Evolutionary conservation across 2,329 filamentous ascomycete genomes (phyloP).

Genomic region (Annulohypoxylon truncatum): DNA sequence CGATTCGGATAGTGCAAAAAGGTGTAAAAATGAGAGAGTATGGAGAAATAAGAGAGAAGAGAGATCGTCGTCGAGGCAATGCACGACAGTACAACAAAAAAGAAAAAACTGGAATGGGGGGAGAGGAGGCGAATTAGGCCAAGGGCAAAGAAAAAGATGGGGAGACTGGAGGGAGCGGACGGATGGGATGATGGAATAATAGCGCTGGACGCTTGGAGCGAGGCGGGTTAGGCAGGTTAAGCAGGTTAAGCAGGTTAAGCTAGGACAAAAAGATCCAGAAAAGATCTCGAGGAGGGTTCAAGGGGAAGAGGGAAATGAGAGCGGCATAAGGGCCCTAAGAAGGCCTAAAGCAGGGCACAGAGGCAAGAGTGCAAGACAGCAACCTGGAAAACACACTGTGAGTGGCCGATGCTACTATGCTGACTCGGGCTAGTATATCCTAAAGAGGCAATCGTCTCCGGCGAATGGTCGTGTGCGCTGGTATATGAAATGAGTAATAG

Average conservation of each 20-base stretch:
- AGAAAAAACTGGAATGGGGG: constrained; percentile 19
- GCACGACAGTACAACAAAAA: constrained; percentile 25
- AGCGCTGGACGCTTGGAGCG: constrained; percentile 4
- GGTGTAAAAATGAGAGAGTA: constrained; percentile 31
- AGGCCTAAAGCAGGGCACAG: constrained; percentile 23
- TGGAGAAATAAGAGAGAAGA: constrained; percentile 7
- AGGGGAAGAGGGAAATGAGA: constrained; percentile 34
- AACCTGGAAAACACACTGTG: constrained; percentile 34
- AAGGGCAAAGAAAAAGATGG: constrained; percentile 37
- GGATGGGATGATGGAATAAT: constrained; percentile 32
- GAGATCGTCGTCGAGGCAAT: constrained; percentile 29
- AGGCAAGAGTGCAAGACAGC: constrained; percentile 32
- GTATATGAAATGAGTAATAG: constrained; percentile 37
- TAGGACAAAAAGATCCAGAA: constrained; percentile 13
- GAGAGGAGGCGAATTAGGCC: constrained; percentile 23
- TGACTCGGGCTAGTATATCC: constrained; percentile 37
- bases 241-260: constrained; percentile 2
- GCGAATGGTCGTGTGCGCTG: constrained; percentile 33
- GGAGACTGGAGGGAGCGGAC: constrained; percentile 25
- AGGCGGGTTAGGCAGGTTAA: constrained; percentile 3
- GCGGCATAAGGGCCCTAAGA: constrained; percentile 30
- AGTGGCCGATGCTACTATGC: constrained; percentile 38
- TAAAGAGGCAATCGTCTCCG: constrained; percentile 36
- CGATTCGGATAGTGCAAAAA: constrained; percentile 27
- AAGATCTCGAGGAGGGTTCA: constrained; percentile 16